Conservation (phyloP, 1,284 basidiomycete species). For the Coniophora puteana region DNA sequence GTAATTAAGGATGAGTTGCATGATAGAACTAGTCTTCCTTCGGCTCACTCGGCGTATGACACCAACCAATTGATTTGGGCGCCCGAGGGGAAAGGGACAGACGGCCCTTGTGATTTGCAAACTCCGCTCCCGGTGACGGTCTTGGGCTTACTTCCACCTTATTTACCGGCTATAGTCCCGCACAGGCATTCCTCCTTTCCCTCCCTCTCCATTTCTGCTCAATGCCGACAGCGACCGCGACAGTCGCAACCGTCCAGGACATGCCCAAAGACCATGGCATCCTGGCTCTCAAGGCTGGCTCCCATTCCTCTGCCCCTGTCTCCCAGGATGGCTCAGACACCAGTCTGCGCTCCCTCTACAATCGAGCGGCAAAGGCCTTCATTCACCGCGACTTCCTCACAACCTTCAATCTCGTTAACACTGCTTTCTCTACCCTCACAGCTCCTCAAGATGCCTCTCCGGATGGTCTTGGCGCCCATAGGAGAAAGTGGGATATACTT, state of each 20-base stretch:
- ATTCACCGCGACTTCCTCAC: constrained; percentile 63
- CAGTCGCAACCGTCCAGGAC: constrained; percentile 13
- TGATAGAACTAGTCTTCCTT: too few relatives aligned
- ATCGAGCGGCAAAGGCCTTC: constrained; percentile 72
- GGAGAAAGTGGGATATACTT: constrained; percentile 80
- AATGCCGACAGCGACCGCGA: constrained; percentile 27
- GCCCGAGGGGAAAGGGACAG: too few relatives aligned
- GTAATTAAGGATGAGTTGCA: too few relatives aligned
- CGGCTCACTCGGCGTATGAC: too few relatives aligned
- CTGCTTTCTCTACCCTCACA: constrained; percentile 61
- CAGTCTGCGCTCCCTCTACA: constrained; percentile 65
- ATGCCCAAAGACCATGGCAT: constrained; percentile 22
- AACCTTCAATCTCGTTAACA: constrained; percentile 58
- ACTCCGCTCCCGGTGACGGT: too few relatives aligned
- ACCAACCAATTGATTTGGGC: too few relatives aligned
- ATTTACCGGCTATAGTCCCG: too few relatives aligned
- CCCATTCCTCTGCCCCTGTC: neutral
- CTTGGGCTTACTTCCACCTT: too few relatives aligned
- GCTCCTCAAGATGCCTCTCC: constrained; percentile 38
- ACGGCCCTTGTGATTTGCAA: too few relatives aligned
- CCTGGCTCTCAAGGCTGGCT: constrained; percentile 24
- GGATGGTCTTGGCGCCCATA: constrained; percentile 48
- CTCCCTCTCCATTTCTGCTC: too few relatives aligned
- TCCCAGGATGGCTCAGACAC: constrained; percentile 29
- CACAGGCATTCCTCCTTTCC: too few relatives aligned